Conservation (phyloP, 257 asterid genomes). For the Agastache rugosa region DNA sequence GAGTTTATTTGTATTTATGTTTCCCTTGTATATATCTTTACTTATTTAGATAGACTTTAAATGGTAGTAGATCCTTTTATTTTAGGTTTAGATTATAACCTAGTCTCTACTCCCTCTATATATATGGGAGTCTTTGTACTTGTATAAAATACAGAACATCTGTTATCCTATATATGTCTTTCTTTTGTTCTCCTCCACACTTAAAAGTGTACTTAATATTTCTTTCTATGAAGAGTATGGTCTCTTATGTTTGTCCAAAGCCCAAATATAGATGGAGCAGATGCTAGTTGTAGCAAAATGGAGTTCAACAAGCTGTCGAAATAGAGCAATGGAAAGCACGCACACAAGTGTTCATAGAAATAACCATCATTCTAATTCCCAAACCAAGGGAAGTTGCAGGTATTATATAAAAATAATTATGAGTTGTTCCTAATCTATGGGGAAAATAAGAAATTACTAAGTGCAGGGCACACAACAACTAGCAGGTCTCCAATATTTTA, state of each 20-base stretch:
- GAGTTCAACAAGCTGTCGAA: neutral
- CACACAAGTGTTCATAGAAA: neutral
- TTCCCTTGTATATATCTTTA: no score
- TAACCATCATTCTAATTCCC: constrained; percentile 1
- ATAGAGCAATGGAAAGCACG: constrained; percentile 10
- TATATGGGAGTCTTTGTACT: no score
- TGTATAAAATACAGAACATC: no score
- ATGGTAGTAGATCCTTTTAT: no score
- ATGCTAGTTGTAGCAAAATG: constrained; percentile 2
- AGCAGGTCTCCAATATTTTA: constrained; percentile 27
- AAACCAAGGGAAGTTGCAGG: constrained; percentile 12
- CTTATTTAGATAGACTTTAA: no score
- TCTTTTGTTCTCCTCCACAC: no score
- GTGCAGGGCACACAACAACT: neutral
- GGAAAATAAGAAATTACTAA: constrained; percentile 25
- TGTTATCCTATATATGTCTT: no score
- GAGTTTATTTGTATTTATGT: no score
- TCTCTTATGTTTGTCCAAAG: constrained; percentile 22
- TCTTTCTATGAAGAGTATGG: neutral
- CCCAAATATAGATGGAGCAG: constrained; percentile 28
- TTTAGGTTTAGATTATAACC: no score
- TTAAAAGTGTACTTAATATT: neutral
- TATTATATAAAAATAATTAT: constrained; percentile 7
- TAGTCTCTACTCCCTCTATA: no score
- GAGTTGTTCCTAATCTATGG: constrained; percentile 8